Evolutionary conservation across 2,329 filamentous ascomycete species (phyloP).

Genomic region (Rhexocercosporidium sp.): DNA sequence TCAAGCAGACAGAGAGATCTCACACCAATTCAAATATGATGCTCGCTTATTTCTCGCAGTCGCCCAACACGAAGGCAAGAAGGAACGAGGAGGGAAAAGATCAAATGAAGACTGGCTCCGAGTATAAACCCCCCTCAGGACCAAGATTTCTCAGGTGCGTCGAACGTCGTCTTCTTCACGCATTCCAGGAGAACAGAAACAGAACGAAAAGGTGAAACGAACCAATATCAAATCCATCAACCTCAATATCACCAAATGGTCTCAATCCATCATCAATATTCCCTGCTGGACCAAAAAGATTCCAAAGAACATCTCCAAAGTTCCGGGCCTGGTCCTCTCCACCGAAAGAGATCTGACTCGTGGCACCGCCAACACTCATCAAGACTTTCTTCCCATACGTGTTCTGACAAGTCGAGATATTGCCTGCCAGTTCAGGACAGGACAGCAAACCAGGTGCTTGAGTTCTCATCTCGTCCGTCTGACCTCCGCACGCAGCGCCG

Average conservation of each 20-base stretch:
- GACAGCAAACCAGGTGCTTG: conserved; percentile 46
- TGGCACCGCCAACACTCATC: conserved; percentile 45
- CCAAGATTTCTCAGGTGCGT: neutral
- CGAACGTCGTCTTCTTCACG: neutral
- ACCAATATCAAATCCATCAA: conserved; percentile 48
- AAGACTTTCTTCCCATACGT: conserved; percentile 47
- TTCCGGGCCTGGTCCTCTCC: conserved; percentile 37
- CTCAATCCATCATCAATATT: conserved; percentile 35
- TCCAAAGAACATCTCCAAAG: conserved; percentile 44
- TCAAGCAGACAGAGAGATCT: neutral
- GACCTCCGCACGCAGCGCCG: conserved; percentile 44
- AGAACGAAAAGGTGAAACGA: neutral
- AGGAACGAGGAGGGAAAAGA: neutral
- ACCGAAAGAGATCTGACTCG: conserved; percentile 39
- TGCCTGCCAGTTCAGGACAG: conserved; percentile 44
- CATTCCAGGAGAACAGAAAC: neutral
- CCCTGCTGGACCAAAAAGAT: conserved; percentile 43
- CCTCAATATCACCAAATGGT: conserved; percentile 41
- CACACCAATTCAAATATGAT: neutral
- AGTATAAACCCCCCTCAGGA: neutral
- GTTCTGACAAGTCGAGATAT: conserved; percentile 43
- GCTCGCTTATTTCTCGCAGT: neutral
- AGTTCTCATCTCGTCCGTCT: conserved; percentile 41
- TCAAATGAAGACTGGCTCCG: neutral
- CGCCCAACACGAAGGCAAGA: neutral